Evolutionary conservation across 2,329 filamentous ascomycete species (phyloP).

Genomic region (Fusarium siculi): DNA sequence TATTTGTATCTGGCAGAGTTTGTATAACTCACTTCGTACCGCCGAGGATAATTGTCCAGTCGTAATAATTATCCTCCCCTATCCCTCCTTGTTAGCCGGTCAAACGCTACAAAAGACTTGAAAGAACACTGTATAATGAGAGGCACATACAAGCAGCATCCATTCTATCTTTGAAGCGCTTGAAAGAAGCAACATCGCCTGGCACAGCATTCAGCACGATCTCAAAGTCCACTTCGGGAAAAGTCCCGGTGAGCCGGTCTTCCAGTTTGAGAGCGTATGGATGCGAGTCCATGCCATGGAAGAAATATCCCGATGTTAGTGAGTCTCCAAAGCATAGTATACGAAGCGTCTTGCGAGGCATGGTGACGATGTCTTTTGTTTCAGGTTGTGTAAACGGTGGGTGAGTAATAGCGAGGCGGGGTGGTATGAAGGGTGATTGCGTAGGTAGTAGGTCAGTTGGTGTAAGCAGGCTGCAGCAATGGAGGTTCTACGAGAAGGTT

Average conservation of each 20-base stretch:
- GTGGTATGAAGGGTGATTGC: constrained; percentile 5
- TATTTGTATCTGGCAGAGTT: background rate
- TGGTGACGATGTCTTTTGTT: constrained; percentile 13
- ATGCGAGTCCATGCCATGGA: constrained; percentile 54
- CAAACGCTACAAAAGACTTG: background rate
- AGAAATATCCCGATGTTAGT: constrained; percentile 67
- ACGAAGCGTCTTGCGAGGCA: constrained; percentile 54
- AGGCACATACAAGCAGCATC: constrained; percentile 48
- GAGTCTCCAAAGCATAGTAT: constrained; percentile 75
- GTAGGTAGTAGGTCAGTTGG: background rate
- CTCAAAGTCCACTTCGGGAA: constrained; percentile 55
- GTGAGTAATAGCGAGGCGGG: constrained; percentile 7
- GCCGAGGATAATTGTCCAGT: constrained; percentile 72
- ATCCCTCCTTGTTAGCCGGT: background rate
- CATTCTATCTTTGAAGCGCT: constrained; percentile 47
- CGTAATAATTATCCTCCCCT: constrained; percentile 51
- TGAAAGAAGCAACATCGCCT: constrained; percentile 60
- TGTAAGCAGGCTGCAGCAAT: constrained; percentile 29
- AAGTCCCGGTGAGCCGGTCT: constrained; percentile 57
- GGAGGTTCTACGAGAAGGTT: background rate
- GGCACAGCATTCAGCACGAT: constrained; percentile 61
- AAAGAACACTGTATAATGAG: background rate
- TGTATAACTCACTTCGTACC: constrained; percentile 66
- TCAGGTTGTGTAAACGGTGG: background rate
- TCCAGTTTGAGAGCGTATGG: constrained; percentile 65